These are phyloP conservation scores for Leccinum variicolor DNA, from an alignment of 768 basidiomycete species.

Conservation along the genomic window DNA sequence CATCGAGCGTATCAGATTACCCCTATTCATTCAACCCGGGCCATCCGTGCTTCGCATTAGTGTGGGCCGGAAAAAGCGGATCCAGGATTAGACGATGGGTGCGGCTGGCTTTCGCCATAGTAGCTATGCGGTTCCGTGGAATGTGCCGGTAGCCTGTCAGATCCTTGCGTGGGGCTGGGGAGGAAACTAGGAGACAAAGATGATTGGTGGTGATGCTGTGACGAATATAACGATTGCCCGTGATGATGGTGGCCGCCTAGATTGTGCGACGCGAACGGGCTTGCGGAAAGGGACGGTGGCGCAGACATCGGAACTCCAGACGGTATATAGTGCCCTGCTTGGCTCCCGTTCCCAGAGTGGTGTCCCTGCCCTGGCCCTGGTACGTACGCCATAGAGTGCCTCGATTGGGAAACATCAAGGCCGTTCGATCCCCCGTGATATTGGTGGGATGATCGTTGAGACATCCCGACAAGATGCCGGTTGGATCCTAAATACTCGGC, in stretches of 20 bases:
- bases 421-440: slow-evolving; percentile 23
- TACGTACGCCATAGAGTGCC: slow-evolving; percentile 37
- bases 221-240: slow-evolving; percentile 29
- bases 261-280: slow-evolving; percentile 30
- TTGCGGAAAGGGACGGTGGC: slow-evolving; percentile 45
- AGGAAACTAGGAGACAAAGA: slow-evolving; percentile 28
- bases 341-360: slow-evolving; percentile 38
- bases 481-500: slow-evolving; percentile 41
- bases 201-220: slow-evolving; percentile 29
- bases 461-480: slow-evolving; percentile 47
- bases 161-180: slow-evolving; percentile 28
- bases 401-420: slow-evolving; percentile 30
- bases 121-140: slow-evolving; percentile 28
- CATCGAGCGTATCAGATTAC: slow-evolving; percentile 17
- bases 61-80: slow-evolving; percentile 30
- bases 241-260: slow-evolving; percentile 23
- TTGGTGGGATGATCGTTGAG: slow-evolving; percentile 31
- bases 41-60: slow-evolving; percentile 11
- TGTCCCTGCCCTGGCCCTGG: slow-evolving; percentile 39
- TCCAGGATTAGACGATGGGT: slow-evolving; percentile 25
- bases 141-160: slow-evolving; percentile 28
- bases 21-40: slow-evolving; percentile 14
- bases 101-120: slow-evolving; percentile 29
- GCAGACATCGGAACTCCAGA: slow-evolving; percentile 50
- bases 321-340: slow-evolving; percentile 23